Evolutionary conservation across 352 stramenopile genomes (phyloP).

Genomic region (Phytophthora chlamydospora): DNA sequence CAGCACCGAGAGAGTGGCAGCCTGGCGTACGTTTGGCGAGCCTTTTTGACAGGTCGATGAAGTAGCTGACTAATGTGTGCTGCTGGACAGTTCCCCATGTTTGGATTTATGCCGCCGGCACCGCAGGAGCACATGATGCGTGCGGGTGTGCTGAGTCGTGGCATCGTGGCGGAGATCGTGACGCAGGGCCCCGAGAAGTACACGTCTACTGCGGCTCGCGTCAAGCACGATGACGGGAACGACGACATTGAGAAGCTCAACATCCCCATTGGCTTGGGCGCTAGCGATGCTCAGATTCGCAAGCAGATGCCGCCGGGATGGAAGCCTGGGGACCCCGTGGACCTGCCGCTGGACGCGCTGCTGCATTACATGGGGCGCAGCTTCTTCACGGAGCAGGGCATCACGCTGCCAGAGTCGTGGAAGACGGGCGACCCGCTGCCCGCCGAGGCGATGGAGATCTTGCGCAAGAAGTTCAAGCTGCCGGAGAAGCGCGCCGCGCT

Average conservation of each 20-base stretch:
- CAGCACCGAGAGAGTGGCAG: constrained; percentile 74
- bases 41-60: background rate
- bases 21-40: constrained; percentile 56
- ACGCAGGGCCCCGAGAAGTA: constrained; percentile 75
- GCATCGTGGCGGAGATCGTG: constrained; percentile 81
- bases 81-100: constrained; percentile 74
- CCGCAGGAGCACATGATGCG: constrained; percentile 89
- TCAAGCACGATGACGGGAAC: constrained; percentile 36
- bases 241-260: constrained; percentile 50
- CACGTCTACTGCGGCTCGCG: constrained; percentile 49
- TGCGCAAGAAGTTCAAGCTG: constrained; percentile 84
- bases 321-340: constrained; percentile 81
- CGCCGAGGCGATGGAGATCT: constrained; percentile 71
- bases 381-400: constrained; percentile 79
- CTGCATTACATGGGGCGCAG: constrained; percentile 82
- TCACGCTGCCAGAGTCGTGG: constrained; percentile 72
- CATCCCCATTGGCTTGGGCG: constrained; percentile 71
- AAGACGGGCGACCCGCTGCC: constrained; percentile 74
- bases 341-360: constrained; percentile 76
- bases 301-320: constrained; percentile 81
- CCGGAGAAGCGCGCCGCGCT: constrained; percentile 68
- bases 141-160: constrained; percentile 78
- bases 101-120: constrained; percentile 86
- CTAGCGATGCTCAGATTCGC: constrained; percentile 72
- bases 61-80: constrained; percentile 6